phyloP scores from a whole-genome alignment of 2,329 filamentous ascomycete species.

The Aspergillus bombycis region DNA sequence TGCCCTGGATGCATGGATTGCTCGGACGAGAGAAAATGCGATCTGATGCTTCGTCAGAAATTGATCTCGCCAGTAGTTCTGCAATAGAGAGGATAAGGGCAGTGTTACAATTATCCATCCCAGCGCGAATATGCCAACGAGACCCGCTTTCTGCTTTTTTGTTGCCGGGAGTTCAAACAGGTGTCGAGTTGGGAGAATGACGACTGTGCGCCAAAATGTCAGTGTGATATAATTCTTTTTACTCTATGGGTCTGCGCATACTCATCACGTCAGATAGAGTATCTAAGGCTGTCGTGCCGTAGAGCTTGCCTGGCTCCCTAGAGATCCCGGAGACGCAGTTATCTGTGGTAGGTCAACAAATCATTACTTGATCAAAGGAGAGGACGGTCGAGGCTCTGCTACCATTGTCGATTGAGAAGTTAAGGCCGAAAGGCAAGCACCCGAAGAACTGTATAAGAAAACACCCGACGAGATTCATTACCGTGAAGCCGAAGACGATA shows the following conservation, averaged over 20 bases:
- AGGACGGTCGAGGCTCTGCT: neutral
- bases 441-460: neutral
- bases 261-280: neutral
- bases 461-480: neutral
- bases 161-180: neutral
- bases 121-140: neutral
- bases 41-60: neutral
- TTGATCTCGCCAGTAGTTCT: neutral
- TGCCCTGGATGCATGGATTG: neutral
- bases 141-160: neutral
- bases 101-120: neutral
- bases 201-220: neutral
- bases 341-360: neutral
- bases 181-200: neutral
- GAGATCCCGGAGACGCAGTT: neutral
- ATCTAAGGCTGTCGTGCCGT: neutral
- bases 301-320: neutral
- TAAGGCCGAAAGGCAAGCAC: neutral
- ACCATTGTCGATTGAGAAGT: neutral
- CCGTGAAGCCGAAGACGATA: neutral
- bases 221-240: neutral
- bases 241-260: neutral
- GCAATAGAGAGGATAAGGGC: neutral
- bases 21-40: neutral
- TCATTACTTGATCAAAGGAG: neutral